These are phyloP conservation scores for Purpureocillium takamizusanense DNA, from an alignment of 2,329 filamentous ascomycete species.

Conservation along the genomic window DNA sequence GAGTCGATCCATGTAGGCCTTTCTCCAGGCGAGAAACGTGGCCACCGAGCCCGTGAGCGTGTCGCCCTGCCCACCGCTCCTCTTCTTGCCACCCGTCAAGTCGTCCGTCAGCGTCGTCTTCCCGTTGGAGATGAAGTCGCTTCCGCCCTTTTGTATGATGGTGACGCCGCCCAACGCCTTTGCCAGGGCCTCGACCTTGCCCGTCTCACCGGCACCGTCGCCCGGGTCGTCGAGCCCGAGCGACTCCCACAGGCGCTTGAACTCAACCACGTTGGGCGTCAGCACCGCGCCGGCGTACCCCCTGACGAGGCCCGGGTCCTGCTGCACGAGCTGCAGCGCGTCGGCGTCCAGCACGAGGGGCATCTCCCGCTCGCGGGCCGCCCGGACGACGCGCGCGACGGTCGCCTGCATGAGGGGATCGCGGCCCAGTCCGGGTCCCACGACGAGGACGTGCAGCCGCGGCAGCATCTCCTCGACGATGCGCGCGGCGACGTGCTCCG, in stretches of 20 bases:
- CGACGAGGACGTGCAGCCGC: constrained; percentile 83
- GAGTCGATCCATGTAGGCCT: constrained; percentile 73
- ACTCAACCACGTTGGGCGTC: constrained; percentile 94
- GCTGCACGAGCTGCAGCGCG: constrained; percentile 70
- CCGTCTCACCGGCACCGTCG: constrained; percentile 22
- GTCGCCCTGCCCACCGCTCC: constrained; percentile 91
- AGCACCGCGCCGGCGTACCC: constrained; percentile 80
- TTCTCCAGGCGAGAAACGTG: constrained; percentile 81
- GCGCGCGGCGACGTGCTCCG: constrained; percentile 51
- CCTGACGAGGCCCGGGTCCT: constrained; percentile 63
- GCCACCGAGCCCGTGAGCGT: constrained; percentile 85
- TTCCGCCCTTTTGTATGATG: constrained; percentile 78
- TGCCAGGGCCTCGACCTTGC: constrained; percentile 56
- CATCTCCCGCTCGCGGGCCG: constrained; percentile 61
- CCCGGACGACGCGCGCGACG: constrained; percentile 67
- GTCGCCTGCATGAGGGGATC: constrained; percentile 87
- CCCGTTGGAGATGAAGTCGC: constrained; percentile 79
- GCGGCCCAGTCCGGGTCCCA: constrained; percentile 85
- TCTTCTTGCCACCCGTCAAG: constrained; percentile 72
- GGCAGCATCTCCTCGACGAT: constrained; percentile 77
- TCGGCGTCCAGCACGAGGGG: constrained; percentile 90
- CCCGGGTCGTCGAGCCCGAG: constrained; percentile 53
- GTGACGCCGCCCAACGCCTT: constrained; percentile 77
- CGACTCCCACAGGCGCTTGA: constrained; percentile 69
- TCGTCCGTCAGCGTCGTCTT: constrained; percentile 67